Base-by-base conservation (phyloP, 2,329 filamentous ascomycete species). In the Stemphylium lycopersici region DNA sequence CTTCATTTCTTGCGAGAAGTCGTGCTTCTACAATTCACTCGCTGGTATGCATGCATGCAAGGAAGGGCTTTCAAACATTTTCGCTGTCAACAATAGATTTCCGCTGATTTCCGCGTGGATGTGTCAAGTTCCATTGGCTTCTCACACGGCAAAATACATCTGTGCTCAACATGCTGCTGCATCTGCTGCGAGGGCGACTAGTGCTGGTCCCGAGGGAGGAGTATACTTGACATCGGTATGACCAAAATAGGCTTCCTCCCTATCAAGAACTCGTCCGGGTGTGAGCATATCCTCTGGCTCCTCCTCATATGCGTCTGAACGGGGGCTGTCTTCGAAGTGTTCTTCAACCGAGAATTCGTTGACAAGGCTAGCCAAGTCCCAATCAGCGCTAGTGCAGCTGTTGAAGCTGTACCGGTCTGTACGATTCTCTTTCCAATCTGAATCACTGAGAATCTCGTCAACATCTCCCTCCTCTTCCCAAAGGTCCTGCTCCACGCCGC, bases 401-500 rank as follows among this genome's bases (percentile, higher is more conserved):
- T 63, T 37, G 48, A 62, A 62, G 37, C 59, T 65, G 16, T 54
- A 53, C n/a, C 40, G 46, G 11, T 61, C 59, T 16, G 58, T 60
- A 18, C 50, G 37, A 4, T 54, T 48, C n/a, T 59, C 56, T 5
- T 43, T 37, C 53, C 50, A 51, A 4, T 46, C 29, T 6, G 31
- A 24, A 11, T 44, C 52, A 24, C 31, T 15, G 12, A 20, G 34
- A 22, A 42, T n/a, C n/a, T 53, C 52, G 7, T 63, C 52, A 4
- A 62, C 58, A n/a, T 65, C 56, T n/a, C 61, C 58, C 11, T 62
- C 67, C n/a, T 66, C 67, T 18, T 68, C 64, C 71, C 70, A 73
- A 3, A 73, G 55, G 48, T 72, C 67, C 39, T 74, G 71, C 39
- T 73, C 70, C 15, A 68, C 56, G 11, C 71, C 70, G 32, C 66